phyloP scores from a whole-genome alignment of 2,329 filamentous ascomycete species.

The Claviceps quebecensis region DNA sequence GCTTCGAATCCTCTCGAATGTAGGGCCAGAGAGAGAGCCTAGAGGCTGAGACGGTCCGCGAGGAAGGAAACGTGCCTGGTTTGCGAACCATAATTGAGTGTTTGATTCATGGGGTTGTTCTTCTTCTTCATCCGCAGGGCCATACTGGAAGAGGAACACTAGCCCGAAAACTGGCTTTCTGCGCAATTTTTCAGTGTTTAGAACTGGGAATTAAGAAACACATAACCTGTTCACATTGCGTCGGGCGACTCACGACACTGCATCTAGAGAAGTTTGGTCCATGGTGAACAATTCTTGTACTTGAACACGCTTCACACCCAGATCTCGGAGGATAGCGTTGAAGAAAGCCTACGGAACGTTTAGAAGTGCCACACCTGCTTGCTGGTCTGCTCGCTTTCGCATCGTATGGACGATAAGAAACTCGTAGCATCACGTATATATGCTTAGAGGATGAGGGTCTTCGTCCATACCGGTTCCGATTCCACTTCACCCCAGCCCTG shows the following conservation, averaged over 20 bases:
- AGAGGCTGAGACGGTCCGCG: not conserved
- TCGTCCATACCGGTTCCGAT: slow-evolving; percentile 62
- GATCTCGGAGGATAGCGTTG: slow-evolving; percentile 66
- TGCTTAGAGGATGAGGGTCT: no score
- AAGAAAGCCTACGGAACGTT: slow-evolving; percentile 52
- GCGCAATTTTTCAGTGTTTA: not conserved
- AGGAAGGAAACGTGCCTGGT: slow-evolving; percentile 47
- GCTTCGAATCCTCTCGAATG: not conserved
- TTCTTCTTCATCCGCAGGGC: slow-evolving; percentile 39
- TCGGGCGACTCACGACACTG: slow-evolving; percentile 40
- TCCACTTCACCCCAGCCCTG: slow-evolving; percentile 73
- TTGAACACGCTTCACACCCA: slow-evolving; percentile 60
- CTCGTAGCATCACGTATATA: not conserved
- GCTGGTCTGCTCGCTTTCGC: not conserved
- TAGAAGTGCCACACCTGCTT: not conserved
- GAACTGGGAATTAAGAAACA: not conserved
- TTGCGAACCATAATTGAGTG: slow-evolving; percentile 73
- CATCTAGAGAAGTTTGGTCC: slow-evolving; percentile 49
- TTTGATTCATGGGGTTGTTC: slow-evolving; percentile 35
- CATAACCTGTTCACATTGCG: not conserved
- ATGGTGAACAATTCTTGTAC: slow-evolving; percentile 65
- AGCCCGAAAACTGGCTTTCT: slow-evolving; percentile 68
- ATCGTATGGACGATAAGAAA: not conserved
- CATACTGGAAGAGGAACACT: slow-evolving; percentile 74
- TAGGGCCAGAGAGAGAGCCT: not conserved